These are phyloP conservation scores for Asterionellopsis glacialis DNA, from an alignment of 108 stramenopile genomes.

Conservation along the genomic window DNA sequence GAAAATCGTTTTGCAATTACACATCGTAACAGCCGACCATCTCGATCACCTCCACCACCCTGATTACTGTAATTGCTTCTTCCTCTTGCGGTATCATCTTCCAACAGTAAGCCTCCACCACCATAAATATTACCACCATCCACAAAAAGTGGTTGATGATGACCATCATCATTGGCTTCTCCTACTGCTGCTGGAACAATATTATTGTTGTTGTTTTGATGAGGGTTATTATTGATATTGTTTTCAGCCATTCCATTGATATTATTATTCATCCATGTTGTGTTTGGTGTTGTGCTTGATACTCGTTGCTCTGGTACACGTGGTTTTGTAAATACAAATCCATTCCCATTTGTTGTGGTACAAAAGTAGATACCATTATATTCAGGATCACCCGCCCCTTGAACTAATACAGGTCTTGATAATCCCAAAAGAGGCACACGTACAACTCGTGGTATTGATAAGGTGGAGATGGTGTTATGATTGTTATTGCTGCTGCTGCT, in stretches of 20 bases:
- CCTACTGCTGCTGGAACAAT: neutral
- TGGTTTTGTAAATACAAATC: constrained; percentile 74
- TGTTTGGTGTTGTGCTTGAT: neutral
- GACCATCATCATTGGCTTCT: neutral
- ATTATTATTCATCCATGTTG: constrained; percentile 7
- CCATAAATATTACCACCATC: constrained; percentile 6
- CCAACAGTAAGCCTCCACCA: too few species aligned
- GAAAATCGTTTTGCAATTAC: constrained; percentile 74
- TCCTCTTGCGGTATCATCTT: too few species aligned
- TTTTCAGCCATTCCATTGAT: constrained; percentile 12
- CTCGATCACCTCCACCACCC: constrained; percentile 13
- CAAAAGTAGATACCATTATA: constrained; percentile 83
- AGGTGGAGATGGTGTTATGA: neutral
- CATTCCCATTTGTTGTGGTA: constrained; percentile 73
- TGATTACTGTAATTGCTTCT: too few species aligned
- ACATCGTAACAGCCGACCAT: constrained; percentile 54
- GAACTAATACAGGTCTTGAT: constrained; percentile 42
- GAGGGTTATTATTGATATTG: neutral
- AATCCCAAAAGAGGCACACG: constrained; percentile 65
- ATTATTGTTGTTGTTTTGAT: neutral
- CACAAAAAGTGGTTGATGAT: neutral
- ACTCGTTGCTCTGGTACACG: constrained; percentile 29
- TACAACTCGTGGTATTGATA: constrained; percentile 23
- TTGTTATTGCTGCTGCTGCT: neutral
- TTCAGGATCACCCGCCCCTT: constrained; percentile 65